Conservation (phyloP, 192 early-diverging fungal genomes). For the Phlyctochytrium arcticum region DNA sequence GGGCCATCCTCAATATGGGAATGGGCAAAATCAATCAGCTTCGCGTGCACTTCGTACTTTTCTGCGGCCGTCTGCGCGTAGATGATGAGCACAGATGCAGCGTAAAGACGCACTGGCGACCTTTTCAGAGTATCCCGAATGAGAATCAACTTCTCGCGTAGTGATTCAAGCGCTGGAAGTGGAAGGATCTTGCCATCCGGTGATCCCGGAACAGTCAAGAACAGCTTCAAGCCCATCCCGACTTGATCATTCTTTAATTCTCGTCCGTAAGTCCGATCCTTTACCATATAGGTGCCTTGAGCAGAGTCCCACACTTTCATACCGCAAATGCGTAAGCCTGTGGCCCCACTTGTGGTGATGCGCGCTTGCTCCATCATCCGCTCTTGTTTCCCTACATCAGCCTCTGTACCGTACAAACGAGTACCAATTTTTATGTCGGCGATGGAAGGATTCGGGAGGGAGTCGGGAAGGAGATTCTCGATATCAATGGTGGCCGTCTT, state of each 20-base stretch:
- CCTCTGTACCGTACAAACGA: slow-evolving; percentile 69
- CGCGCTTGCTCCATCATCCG: slow-evolving; percentile 63
- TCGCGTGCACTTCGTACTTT: too few relatives aligned
- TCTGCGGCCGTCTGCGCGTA: slow-evolving; percentile 65
- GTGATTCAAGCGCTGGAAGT: slow-evolving; percentile 42
- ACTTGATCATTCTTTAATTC: slow-evolving; percentile 51
- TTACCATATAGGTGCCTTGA: slow-evolving; percentile 34
- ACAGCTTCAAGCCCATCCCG: slow-evolving; percentile 53
- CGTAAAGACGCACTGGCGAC: slow-evolving; percentile 61
- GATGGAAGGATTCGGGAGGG: slow-evolving; percentile 69
- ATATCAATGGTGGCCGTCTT: slow-evolving; percentile 50
- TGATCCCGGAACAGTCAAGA: slow-evolving; percentile 42
- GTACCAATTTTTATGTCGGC: slow-evolving; percentile 87
- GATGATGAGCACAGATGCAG: slow-evolving; percentile 71
- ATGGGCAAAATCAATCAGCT: slow-evolving; percentile 89
- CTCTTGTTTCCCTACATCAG: slow-evolving; percentile 62
- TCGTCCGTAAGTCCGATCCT: slow-evolving; percentile 52
- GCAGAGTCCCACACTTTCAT: slow-evolving; percentile 58
- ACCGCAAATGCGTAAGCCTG: slow-evolving; percentile 72
- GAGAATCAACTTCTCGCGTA: slow-evolving; percentile 59
- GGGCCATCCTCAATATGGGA: slow-evolving; percentile 62
- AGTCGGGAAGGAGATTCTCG: slow-evolving; percentile 70
- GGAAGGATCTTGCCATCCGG: slow-evolving; percentile 37
- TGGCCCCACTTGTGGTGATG: slow-evolving; percentile 57
- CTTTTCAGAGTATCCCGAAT: slow-evolving; percentile 53